A percentile compares a stretch with the other conserved stretches of the same genome.
Conservation (phyloP, 192 early-diverging fungal genomes). For the Bifiguratus adelaidae region DNA sequence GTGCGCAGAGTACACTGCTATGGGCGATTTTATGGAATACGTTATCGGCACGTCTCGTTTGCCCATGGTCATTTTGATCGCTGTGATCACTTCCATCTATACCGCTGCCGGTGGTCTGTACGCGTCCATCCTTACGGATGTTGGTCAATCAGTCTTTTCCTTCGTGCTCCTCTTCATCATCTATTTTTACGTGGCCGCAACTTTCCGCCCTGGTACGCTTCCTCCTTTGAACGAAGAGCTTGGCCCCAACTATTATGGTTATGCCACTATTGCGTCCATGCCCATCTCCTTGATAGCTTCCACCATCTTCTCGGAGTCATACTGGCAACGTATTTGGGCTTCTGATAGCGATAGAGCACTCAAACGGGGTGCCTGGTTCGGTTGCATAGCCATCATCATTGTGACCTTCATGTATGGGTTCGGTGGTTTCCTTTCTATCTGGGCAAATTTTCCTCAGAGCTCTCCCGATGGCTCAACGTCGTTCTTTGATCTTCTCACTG, state of each 20-base stretch:
- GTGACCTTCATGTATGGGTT: constrained; percentile 47
- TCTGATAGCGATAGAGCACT: constrained; percentile 50
- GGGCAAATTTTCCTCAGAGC: constrained; percentile 40
- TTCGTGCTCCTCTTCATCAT: constrained; percentile 39
- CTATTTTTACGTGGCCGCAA: constrained; percentile 38
- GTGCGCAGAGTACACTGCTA: constrained; percentile 56
- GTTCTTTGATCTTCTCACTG: constrained; percentile 55
- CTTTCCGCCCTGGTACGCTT: constrained; percentile 31
- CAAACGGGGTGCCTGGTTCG: constrained; percentile 39
- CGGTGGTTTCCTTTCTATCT: constrained; percentile 51
- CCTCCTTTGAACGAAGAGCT: constrained; percentile 36
- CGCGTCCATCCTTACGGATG: constrained; percentile 57
- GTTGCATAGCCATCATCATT: constrained; percentile 38
- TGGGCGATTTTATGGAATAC: constrained; percentile 40
- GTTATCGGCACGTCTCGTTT: constrained; percentile 45
- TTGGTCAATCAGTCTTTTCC: constrained; percentile 44
- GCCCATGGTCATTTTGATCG: constrained; percentile 42
- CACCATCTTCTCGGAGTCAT: constrained; percentile 57
- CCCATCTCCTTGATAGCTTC: constrained; percentile 48
- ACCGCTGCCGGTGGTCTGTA: constrained; percentile 58
- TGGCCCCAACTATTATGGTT: constrained; percentile 53
- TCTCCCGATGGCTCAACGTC: constrained; percentile 37
- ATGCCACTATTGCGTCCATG: constrained; percentile 50
- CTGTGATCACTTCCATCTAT: constrained; percentile 54
- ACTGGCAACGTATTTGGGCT: constrained; percentile 70